phyloP scores from a whole-genome alignment of 2,329 filamentous ascomycete genomes.

The Stagonosporopsis vannaccii region DNA sequence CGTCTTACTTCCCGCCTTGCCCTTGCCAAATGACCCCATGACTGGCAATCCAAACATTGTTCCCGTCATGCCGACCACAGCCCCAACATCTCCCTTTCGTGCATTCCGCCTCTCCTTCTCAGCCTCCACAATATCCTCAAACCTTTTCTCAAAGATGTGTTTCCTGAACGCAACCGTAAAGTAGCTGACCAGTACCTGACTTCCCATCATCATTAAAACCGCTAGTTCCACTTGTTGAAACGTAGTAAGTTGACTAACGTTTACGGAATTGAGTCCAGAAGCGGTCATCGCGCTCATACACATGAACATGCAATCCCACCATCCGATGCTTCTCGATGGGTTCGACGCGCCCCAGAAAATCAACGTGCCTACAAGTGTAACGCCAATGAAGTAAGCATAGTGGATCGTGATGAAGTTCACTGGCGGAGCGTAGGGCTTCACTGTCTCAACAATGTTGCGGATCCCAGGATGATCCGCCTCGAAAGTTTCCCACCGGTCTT shows the following conservation, averaged over 20 bases:
- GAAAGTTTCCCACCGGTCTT: conserved; percentile 19
- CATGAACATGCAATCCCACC: conserved; percentile 36
- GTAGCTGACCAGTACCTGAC: conserved; percentile 30
- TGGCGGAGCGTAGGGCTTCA: conserved; percentile 29
- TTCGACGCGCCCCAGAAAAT: conserved; percentile 33
- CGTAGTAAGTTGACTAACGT: conserved; percentile 31
- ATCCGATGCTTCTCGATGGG: conserved; percentile 30
- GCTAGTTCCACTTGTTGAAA: conserved; percentile 26
- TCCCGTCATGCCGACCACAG: conserved; percentile 31
- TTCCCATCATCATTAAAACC: conserved; percentile 35
- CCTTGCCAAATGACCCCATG: conserved; percentile 32
- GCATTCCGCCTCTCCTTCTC: conserved; percentile 30
- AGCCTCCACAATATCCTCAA: conserved; percentile 31
- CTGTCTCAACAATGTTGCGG: conserved; percentile 18
- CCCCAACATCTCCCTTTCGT: conserved; percentile 23
- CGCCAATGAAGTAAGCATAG: conserved; percentile 30
- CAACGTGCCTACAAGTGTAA: conserved; percentile 24
- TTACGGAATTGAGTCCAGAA: conserved; percentile 30
- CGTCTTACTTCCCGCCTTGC: conserved; percentile 14
- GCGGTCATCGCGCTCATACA: conserved; percentile 22
- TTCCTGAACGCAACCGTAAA: conserved; percentile 32
- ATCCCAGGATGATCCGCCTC: conserved; percentile 15
- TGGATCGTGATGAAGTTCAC: conserved; percentile 34
- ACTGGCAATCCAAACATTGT: conserved; percentile 33
- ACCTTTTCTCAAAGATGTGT: conserved; percentile 34